Conservation (phyloP, 371 early-diverging fungal genomes). For the Nematocida ironsii region DNA sequence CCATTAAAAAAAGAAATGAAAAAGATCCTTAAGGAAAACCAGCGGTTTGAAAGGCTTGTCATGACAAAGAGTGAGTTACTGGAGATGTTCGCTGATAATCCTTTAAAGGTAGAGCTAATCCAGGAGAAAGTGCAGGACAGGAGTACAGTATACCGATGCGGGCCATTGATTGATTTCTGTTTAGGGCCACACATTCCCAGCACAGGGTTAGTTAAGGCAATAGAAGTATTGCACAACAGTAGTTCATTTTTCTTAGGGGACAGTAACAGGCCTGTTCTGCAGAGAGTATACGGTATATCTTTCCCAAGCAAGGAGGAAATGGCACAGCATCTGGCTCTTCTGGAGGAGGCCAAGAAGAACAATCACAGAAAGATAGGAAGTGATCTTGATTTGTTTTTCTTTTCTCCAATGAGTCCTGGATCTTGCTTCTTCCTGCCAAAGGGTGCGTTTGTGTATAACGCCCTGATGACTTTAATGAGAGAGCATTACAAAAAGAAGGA, state of each 20-base stretch:
- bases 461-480: constrained; percentile 82
- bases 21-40: constrained; percentile 86
- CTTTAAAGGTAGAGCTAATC: constrained; percentile 64
- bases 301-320: constrained; percentile 93
- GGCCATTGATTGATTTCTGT: constrained; percentile 87
- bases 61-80: constrained; percentile 83
- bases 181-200: constrained; percentile 92
- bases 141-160: constrained; percentile 76
- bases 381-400: constrained; percentile 84
- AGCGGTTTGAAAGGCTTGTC: constrained; percentile 83
- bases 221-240: constrained; percentile 83
- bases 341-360: constrained; percentile 89
- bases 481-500: constrained; percentile 82
- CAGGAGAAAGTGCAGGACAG: constrained; percentile 83
- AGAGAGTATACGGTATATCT: constrained; percentile 94
- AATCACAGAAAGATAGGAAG: constrained; percentile 94
- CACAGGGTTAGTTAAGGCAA: constrained; percentile 87
- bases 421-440: constrained; percentile 91
- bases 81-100: constrained; percentile 83
- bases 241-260: constrained; percentile 95
- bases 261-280: constrained; percentile 87
- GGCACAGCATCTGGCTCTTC: constrained; percentile 83
- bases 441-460: constrained; percentile 89
- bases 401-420: constrained; percentile 90
- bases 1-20: constrained; percentile 78